Percentiles rank a stretch among this genome's conserved stretches.
phyloP scores from a whole-genome alignment of 192 early-diverging fungal species.

The Gonapodya sp. region DNA sequence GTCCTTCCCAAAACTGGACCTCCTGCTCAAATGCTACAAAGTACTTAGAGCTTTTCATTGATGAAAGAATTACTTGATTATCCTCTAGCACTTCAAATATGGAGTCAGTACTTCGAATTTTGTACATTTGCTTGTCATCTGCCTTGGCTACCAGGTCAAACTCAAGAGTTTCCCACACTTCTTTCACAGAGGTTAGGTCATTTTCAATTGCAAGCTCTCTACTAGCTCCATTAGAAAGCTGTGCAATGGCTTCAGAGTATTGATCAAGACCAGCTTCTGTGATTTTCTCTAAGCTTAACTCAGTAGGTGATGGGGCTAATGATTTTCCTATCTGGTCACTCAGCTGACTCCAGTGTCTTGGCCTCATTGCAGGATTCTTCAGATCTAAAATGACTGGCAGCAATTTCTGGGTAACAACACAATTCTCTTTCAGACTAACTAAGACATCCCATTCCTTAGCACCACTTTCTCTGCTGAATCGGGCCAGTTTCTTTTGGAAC shows the following conservation, averaged over 20 bases:
- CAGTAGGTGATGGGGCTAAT: slow-evolving; percentile 45
- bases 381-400: slow-evolving; percentile 50
- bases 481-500: slow-evolving; percentile 32
- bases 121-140: slow-evolving; percentile 31
- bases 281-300: slow-evolving; percentile 56
- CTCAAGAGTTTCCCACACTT: slow-evolving; percentile 51
- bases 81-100: slow-evolving; percentile 55
- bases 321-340: slow-evolving; percentile 56
- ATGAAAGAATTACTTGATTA: slow-evolving; percentile 59
- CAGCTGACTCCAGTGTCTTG: slow-evolving; percentile 58
- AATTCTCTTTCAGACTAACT: slow-evolving; percentile 18
- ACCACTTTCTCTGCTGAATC: slow-evolving; percentile 35
- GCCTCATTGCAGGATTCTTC: slow-evolving; percentile 47
- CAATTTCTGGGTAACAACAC: slow-evolving; percentile 41
- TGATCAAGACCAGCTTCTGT: slow-evolving; percentile 49
- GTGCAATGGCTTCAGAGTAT: slow-evolving; percentile 54
- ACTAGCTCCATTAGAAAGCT: slow-evolving; percentile 50
- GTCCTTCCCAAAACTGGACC: slow-evolving; percentile 55
- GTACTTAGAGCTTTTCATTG: slow-evolving; percentile 57
- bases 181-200: slow-evolving; percentile 47
- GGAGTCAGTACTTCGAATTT: slow-evolving; percentile 46
- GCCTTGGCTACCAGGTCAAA: slow-evolving; percentile 53
- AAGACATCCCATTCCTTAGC: slow-evolving; percentile 54
- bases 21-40: slow-evolving; percentile 52
- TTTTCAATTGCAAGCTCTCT: slow-evolving; percentile 62